Base-by-base conservation (phyloP, 176 grass and related monocot genomes). In the Thinopyrum elongatum region DNA sequence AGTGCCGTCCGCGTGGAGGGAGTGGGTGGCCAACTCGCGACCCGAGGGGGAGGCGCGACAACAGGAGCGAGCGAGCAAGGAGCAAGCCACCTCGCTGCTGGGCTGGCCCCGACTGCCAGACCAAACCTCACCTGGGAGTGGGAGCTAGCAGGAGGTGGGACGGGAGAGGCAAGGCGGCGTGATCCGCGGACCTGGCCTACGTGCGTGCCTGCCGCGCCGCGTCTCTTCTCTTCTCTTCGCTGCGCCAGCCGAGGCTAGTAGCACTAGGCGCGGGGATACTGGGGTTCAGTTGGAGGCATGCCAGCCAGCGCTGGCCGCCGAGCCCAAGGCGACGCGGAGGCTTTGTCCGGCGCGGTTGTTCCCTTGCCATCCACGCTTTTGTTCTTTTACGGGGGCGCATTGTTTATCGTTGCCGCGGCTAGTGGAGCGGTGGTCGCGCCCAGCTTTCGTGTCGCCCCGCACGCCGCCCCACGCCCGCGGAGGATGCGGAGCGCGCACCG, bases 21-120 rank as follows among this genome's bases (percentile, higher is more conserved):
- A 67, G 86, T 66, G 70, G 85, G 86, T 87, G 80, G 72, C 62
- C 65, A 70, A 83, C 64, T 46, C 86, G 80, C 73, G 19, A 51
- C 80, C 21, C 86, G 80, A 4, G 30, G 17, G 4, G 67, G 67
- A 55, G 58, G 53, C 31, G n/a, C 46, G 84, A 80, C 76, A 26
- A 15, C 27, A 72, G 57, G 67, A 64, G 85, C 66, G 51, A 12
- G 9, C 44, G 15, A 51, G 15, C 44, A n/a, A n/a, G n/a, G 42
- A 46, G 46, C 49, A 1, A 15, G 47, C 53, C 53, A 22, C 66
- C 30, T 34, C 53, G 67, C 72, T 47, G 35, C 70, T 14, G 21
- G 26, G 3, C 33, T 16, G 57, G 12, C 26, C 21, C 10, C 21
- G 11, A 14, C 39, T 47, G 71, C 25, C 71, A 19, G 25, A 44